Evolutionary conservation across 2,329 filamentous ascomycete genomes (phyloP), one percentile per base, ranked within the genome.

Genomic region (Sporothrix pallida): DNA sequence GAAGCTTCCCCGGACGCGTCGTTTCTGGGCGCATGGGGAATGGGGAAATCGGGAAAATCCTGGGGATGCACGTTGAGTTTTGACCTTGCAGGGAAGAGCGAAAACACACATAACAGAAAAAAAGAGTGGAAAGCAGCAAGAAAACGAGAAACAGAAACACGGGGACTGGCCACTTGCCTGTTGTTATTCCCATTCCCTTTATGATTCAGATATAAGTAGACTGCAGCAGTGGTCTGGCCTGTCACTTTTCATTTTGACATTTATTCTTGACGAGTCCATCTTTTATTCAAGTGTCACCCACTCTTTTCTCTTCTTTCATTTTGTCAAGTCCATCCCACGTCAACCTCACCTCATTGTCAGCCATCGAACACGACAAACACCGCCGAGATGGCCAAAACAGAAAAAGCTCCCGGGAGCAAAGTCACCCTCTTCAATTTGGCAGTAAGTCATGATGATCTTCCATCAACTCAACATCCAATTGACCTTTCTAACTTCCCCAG

Each of bases 361-460:
- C 26, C 9, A 13, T 13, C 63, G 8, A 48, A 6, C 42, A 67
- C 26, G n/a, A 26, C 6, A 67, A 44, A 20, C 54, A 63, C 17
- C 13, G 63, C 46, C 54, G 37, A 13, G 0, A 71, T 62, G 68
- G 68, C 68, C 42, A 50, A 44, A 31, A 10, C 37, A 52, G 68
- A 60, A 20, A 71, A 62, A 20, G 37, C 54, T 3, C 69, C 69
- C 37, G 69, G 52, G 17, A 71, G 69, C 69, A 54, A n/a, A 5
- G 50, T 71, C 12, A 31, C 69, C 13, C 23, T 50, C 17, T 71
- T 71, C 69, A 71, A 71, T 42, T 37, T 71, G 37, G 37, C 42
- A 8, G 69, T 71, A 58, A 37, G 69, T 48, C 42, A 2, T 56
- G 6, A 3, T 54, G 37, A 20, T 26, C n/a, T 37, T 7, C 5